These are phyloP conservation scores for Phycomyces nitens DNA, from an alignment of 192 early-diverging fungal genomes.

Conservation along the genomic window DNA sequence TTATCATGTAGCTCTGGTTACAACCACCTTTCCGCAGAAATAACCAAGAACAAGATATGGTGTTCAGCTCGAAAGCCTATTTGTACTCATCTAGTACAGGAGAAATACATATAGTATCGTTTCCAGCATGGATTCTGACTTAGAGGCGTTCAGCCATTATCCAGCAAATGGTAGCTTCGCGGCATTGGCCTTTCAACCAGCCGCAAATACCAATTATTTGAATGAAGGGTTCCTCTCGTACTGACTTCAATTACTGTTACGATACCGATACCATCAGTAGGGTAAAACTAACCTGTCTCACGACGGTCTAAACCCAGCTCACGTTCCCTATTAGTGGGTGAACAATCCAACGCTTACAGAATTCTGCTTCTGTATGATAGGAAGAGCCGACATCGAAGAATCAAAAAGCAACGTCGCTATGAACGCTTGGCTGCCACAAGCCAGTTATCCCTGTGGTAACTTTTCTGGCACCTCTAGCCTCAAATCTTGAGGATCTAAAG, in stretches of 20 bases:
- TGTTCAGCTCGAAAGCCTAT: slow-evolving; percentile 1
- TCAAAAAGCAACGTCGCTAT: slow-evolving; percentile 85
- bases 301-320: slow-evolving; percentile 93
- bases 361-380: slow-evolving; percentile 84
- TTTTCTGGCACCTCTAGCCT: slow-evolving; percentile 78
- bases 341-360: slow-evolving; percentile 85
- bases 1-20: too few relatives aligned
- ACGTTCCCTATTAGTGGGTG: slow-evolving; percentile 87
- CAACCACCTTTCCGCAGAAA: too few relatives aligned
- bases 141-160: slow-evolving; percentile 74
- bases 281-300: slow-evolving; percentile 95
- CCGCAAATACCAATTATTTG: slow-evolving; percentile 50
- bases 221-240: slow-evolving; percentile 72
- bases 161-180: slow-evolving; percentile 71
- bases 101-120: slow-evolving; percentile 32
- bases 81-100: slow-evolving; percentile 5
- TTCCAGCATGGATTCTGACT: slow-evolving; percentile 72
- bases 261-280: slow-evolving; percentile 78
- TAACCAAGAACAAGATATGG: slow-evolving; percentile 36
- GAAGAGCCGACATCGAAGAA: slow-evolving; percentile 86
- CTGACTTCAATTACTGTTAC: slow-evolving; percentile 74
- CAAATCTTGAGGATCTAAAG: slow-evolving; percentile 60
- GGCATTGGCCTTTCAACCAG: slow-evolving; percentile 66
- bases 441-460: slow-evolving; percentile 81
- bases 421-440: slow-evolving; percentile 77